phyloP scores from a whole-genome alignment of 2,329 filamentous ascomycete genomes.

The Aureobasidium sp. region DNA sequence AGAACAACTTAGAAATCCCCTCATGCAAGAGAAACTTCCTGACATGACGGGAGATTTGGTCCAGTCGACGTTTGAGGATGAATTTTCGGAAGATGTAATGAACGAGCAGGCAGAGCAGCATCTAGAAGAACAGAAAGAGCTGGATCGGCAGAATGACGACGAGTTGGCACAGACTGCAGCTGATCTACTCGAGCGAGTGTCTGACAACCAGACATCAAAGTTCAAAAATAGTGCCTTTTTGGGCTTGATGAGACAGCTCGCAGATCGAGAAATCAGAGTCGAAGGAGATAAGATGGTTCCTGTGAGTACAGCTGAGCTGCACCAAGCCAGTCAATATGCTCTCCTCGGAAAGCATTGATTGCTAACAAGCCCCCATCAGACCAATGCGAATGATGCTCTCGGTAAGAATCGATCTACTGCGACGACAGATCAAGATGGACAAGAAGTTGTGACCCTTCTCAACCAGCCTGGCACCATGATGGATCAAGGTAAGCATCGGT shows the following conservation, averaged over 20 bases:
- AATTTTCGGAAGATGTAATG: neutral
- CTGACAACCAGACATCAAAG: slow-evolving; percentile 62
- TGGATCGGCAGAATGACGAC: slow-evolving; percentile 45
- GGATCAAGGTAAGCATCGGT: slow-evolving; percentile 7
- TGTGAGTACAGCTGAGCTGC: slow-evolving; percentile 30
- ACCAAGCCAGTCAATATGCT: neutral
- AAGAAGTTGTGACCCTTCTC: slow-evolving; percentile 29
- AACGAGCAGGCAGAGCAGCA: neutral
- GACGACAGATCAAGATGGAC: slow-evolving; percentile 22
- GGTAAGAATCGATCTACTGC: neutral
- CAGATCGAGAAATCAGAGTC: slow-evolving; percentile 64
- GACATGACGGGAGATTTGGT: neutral
- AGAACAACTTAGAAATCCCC: neutral
- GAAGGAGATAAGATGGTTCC: slow-evolving; percentile 63
- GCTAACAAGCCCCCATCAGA: slow-evolving; percentile 2
- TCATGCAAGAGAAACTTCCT: neutral
- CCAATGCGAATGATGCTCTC: neutral
- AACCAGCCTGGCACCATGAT: slow-evolving; percentile 19
- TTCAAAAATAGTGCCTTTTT: slow-evolving; percentile 75
- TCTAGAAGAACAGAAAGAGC: slow-evolving; percentile 9
- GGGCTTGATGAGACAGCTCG: slow-evolving; percentile 66
- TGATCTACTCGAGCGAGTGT: slow-evolving; percentile 61
- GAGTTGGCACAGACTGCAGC: slow-evolving; percentile 67
- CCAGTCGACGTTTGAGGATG: neutral
- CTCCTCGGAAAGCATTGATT: neutral